Evolutionary conservation across 2,329 filamentous ascomycete species (phyloP), one percentile per base, ranked within the genome.

Genomic region (Aspergillus neotritici): DNA sequence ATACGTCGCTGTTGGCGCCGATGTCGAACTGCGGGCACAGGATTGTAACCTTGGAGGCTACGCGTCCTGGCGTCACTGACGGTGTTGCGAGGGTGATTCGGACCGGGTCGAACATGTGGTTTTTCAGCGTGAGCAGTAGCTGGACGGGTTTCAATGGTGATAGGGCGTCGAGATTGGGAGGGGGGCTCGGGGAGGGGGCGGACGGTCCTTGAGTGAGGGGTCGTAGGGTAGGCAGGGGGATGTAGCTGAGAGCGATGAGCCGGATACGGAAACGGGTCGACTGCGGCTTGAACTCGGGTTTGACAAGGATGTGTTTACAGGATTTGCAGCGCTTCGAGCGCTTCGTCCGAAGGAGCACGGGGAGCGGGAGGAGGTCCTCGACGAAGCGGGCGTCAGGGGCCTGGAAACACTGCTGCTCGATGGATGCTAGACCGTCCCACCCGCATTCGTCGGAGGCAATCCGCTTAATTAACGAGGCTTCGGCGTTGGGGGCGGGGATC

Each of bases 1-100:
- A 86, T 66, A 94, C 80, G 56, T 90, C 86, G n/a, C 87, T 93
- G 64, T 95, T 96, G 46, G 91, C 87, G 50, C 90, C 91, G 34
- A 98, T 84, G 37, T 93, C 87, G 64, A 98, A 97, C 56, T 94
- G 83, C 0, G 93, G 93, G 58, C 91, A 98, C 1, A 98, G 76
- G 11, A 98, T 84, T 0, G 93, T 98, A 47, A 98, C 87, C 56
- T 80, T 85, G 43, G 84, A 86, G 1, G 79, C 76, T 56, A 90
- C 86, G 7, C 81, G 77, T 4, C 88, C 88, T 0, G 88, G 87
- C 0, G 87, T 94, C 8, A 77, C 77, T 16, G 83, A 79, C 0
- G 91, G 88, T 0, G 90, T 94, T 4, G 89, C 91, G 6, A 98
- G 78, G 0, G 85, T 91, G 44, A 98, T 84, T 46, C 84, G 85